Conservation (phyloP, 495 filamentous ascomycete species). For the Aspergillus cavernicola region DNA sequence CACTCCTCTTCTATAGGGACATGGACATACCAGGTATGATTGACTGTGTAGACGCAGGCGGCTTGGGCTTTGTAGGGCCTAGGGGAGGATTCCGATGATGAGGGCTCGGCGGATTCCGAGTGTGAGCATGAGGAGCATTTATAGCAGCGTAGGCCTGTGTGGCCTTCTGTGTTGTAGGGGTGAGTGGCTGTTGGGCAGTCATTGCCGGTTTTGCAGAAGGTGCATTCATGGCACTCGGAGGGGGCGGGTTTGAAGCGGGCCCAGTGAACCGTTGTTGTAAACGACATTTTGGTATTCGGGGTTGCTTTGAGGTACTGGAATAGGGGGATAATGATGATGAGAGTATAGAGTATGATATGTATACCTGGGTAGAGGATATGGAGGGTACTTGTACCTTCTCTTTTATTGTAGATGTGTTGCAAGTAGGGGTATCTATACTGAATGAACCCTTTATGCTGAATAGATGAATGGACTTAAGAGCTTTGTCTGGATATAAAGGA, state of each 20-base stretch:
- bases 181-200: neutral
- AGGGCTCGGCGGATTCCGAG: too few species aligned
- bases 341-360: too few species aligned
- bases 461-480: too few species aligned
- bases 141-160: constrained; percentile 1
- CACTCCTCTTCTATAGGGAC: neutral
- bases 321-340: too few species aligned
- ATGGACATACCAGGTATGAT: neutral
- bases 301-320: neutral
- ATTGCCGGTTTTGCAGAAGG: neutral
- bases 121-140: constrained; percentile 5
- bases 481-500: too few species aligned
- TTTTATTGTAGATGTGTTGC: too few species aligned
- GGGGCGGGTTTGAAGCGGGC: neutral
- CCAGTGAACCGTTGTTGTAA: neutral
- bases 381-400: too few species aligned
- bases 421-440: neutral
- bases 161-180: neutral
- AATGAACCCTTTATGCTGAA: too few species aligned
- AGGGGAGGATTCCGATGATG: too few species aligned
- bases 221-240: neutral
- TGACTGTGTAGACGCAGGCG: neutral
- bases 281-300: neutral
- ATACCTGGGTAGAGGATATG: too few species aligned
- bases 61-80: neutral